A percentile compares a stretch with the other conserved stretches of the same genome.
Conservation (phyloP, 148 eudicot genomes). For the Pouteria glomerata region DNA sequence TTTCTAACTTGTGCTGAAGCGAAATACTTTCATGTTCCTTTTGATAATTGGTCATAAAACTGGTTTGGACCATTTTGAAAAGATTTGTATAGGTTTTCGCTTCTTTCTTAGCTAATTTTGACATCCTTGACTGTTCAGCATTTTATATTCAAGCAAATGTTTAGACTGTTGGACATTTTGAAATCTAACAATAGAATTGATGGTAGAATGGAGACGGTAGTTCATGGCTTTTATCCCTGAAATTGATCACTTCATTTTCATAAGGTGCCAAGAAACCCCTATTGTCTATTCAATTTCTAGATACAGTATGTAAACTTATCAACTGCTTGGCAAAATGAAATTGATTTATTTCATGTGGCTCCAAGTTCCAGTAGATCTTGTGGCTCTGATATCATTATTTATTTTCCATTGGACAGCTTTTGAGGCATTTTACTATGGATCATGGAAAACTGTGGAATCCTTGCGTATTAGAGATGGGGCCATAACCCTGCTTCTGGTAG, state of each 20-base stretch:
- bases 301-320: not conserved
- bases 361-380: not conserved
- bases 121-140: not conserved
- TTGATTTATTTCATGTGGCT: not conserved
- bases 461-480: conserved; percentile 53
- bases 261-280: not conserved
- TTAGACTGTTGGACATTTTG: not conserved
- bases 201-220: not conserved
- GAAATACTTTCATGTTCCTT: not conserved
- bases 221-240: not conserved
- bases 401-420: conserved; percentile 51
- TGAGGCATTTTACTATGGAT: conserved; percentile 54
- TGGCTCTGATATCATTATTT: not conserved
- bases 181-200: not conserved
- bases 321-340: not conserved
- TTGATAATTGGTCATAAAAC: not conserved
- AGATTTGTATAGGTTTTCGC: no score
- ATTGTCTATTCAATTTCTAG: not conserved
- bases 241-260: not conserved
- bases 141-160: no score
- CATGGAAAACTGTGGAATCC: conserved; percentile 71
- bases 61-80: not conserved
- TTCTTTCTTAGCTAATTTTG: no score
- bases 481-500: conserved; percentile 38
- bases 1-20: no score